These are phyloP conservation scores for Cutaneotrichosporon spelunceum DNA, from an alignment of 1,284 basidiomycete species.

Conservation along the genomic window DNA sequence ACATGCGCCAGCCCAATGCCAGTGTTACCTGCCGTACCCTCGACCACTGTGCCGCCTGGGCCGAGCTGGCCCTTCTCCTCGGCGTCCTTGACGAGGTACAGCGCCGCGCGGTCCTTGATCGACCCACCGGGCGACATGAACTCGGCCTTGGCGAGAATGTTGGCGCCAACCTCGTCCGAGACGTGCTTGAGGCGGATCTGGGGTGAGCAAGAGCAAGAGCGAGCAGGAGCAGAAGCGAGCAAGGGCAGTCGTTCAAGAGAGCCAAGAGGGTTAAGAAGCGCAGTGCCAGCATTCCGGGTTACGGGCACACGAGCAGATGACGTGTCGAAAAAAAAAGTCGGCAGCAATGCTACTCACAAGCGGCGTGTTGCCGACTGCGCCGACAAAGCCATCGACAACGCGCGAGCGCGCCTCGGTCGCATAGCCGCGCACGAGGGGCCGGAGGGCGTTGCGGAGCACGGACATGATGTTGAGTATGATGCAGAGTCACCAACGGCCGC, in stretches of 20 bases:
- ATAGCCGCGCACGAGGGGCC: slow-evolving; percentile 30
- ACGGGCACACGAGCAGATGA: too few species aligned
- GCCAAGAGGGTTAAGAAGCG: too few species aligned
- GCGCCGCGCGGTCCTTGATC: slow-evolving; percentile 95
- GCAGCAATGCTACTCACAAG: slow-evolving; percentile 59
- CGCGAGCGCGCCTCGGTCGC: slow-evolving; percentile 45
- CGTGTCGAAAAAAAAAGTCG: background rate
- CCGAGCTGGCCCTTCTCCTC: slow-evolving; percentile 73
- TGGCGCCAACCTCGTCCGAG: slow-evolving; percentile 84
- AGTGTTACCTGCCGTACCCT: slow-evolving; percentile 98
- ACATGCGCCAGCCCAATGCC: slow-evolving; percentile 93
- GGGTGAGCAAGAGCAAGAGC: background rate
- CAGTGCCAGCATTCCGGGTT: too few species aligned
- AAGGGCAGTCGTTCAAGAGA: too few species aligned
- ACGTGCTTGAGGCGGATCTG: slow-evolving; percentile 80
- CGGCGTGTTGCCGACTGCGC: slow-evolving; percentile 91
- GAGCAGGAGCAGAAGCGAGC: background rate
- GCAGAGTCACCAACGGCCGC: background rate
- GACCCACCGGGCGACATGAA: slow-evolving; percentile 99
- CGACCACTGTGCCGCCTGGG: slow-evolving; percentile 91
- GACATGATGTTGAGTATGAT: slow-evolving; percentile 13
- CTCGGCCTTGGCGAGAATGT: slow-evolving; percentile 92
- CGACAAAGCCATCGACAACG: slow-evolving; percentile 75
- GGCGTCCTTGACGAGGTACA: slow-evolving; percentile 84
- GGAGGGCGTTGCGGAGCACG: slow-evolving; percentile 20